phyloP scores from a whole-genome alignment of 1,139 yeast genomes.

The Scheffersomyces segobiensis region DNA sequence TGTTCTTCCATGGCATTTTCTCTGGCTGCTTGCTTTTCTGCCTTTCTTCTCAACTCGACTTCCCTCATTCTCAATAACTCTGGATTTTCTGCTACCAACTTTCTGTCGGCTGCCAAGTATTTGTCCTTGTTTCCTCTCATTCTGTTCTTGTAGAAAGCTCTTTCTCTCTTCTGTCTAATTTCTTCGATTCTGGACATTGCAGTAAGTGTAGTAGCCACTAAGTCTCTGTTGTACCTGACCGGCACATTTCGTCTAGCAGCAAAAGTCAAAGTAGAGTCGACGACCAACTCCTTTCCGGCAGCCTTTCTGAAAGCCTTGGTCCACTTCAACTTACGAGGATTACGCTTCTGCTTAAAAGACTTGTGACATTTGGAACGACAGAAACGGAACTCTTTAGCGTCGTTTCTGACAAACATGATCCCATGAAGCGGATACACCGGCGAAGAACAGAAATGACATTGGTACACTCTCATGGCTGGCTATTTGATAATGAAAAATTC shows the following conservation, averaged over 20 bases:
- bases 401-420: conserved; percentile 96
- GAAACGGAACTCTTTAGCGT: conserved; percentile 94
- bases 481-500: background rate
- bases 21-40: conserved; percentile 67
- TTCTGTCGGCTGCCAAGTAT: conserved; percentile 81
- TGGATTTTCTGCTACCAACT: conserved; percentile 84
- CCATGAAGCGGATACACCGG: conserved; percentile 98
- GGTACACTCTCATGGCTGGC: conserved; percentile 77
- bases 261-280: conserved; percentile 92
- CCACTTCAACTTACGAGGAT: conserved; percentile 98
- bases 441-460: conserved; percentile 96
- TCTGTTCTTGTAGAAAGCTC: conserved; percentile 98
- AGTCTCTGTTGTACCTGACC: conserved; percentile 94
- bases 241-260: conserved; percentile 98
- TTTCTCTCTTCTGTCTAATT: conserved; percentile 93
- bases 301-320: conserved; percentile 99
- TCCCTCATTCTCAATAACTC: conserved; percentile 90
- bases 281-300: conserved; percentile 98
- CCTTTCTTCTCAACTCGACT: conserved; percentile 81
- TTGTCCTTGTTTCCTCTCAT: conserved; percentile 96
- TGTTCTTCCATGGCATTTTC: conserved; percentile 51
- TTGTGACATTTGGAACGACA: conserved; percentile 98
- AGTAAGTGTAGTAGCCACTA: conserved; percentile 88
- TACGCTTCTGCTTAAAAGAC: conserved; percentile 96
- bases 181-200: conserved; percentile 97